phyloP scores from a whole-genome alignment of 164 flowering plant genomes.

The Sedum album region DNA sequence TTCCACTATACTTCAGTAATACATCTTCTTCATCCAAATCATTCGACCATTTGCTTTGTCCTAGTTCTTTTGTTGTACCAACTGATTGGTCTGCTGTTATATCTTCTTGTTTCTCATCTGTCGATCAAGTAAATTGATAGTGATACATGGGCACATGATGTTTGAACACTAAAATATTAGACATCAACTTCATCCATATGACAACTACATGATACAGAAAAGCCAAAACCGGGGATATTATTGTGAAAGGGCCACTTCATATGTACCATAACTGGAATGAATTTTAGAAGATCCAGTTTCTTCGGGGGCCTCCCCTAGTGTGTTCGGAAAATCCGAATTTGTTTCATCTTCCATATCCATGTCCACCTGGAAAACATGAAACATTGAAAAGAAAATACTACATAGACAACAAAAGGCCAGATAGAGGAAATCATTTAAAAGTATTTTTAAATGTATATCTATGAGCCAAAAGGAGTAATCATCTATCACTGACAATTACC shows the following conservation, averaged over 20 bases:
- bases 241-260: neutral
- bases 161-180: neutral
- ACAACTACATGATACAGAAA: neutral
- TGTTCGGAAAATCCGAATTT: constrained; percentile 20
- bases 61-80: constrained; percentile 54
- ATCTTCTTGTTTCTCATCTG: constrained; percentile 34
- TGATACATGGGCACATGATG: neutral
- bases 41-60: constrained; percentile 84
- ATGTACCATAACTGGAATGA: constrained; percentile 33
- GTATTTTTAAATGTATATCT: neutral
- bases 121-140: constrained; percentile 22
- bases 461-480: neutral
- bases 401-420: neutral
- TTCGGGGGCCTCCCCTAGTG: constrained; percentile 21
- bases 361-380: constrained; percentile 53
- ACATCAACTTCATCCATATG: no score
- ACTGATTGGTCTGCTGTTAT: constrained; percentile 31
- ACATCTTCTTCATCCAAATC: constrained; percentile 55
- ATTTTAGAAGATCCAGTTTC: constrained; percentile 15
- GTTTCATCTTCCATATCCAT: constrained; percentile 78
- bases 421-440: neutral
- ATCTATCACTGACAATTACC: constrained; percentile 32
- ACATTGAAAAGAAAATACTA: neutral
- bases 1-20: constrained; percentile 18
- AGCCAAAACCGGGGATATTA: neutral